Percentiles rank a stretch among this genome's conserved stretches.
Evolutionary conservation across 495 filamentous ascomycete genomes (phyloP).

Genomic region (Lindgomyces ingoldianus): DNA sequence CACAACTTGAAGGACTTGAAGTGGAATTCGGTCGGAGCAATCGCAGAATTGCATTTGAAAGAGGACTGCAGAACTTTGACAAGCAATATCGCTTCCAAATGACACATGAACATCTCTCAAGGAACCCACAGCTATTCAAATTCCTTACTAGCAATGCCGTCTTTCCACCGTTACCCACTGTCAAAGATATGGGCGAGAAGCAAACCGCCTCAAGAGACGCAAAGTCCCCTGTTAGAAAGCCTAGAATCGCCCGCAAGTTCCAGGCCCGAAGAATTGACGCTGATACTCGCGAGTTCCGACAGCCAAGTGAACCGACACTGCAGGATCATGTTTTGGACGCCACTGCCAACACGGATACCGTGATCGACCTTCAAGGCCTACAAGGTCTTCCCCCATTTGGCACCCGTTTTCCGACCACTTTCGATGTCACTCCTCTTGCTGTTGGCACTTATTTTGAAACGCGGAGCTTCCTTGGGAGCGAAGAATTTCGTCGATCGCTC

Average conservation of each 20-base stretch:
- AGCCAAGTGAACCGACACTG: slow-evolving; percentile 44
- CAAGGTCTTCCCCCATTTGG: slow-evolving; percentile 59
- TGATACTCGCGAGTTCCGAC: slow-evolving; percentile 40
- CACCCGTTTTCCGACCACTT: slow-evolving; percentile 70
- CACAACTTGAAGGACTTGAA: slow-evolving; percentile 44
- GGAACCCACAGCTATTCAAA: slow-evolving; percentile 27
- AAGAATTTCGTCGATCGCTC: slow-evolving; percentile 52
- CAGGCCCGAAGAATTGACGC: slow-evolving; percentile 38
- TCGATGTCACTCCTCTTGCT: slow-evolving; percentile 68
- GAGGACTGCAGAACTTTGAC: slow-evolving; percentile 25
- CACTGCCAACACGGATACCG: slow-evolving; percentile 3
- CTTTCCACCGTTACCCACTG: slow-evolving; percentile 17
- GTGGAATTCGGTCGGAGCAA: slow-evolving; percentile 31
- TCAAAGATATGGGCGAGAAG: slow-evolving; percentile 6
- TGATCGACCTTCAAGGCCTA: slow-evolving; percentile 44
- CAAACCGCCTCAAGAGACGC: not conserved
- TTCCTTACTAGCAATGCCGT: slow-evolving; percentile 28
- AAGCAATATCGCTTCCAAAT: slow-evolving; percentile 18
- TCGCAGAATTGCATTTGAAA: slow-evolving; percentile 40
- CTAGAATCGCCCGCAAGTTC: slow-evolving; percentile 36
- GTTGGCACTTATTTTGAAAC: slow-evolving; percentile 74
- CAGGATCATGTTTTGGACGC: slow-evolving; percentile 9
- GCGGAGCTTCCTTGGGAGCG: slow-evolving; percentile 74
- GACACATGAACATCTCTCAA: not conserved
- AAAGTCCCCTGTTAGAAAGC: not conserved